Evolutionary conservation across 257 asterid species (phyloP), one percentile per base, ranked within the genome.

Genomic region (Gentiana straminea): DNA sequence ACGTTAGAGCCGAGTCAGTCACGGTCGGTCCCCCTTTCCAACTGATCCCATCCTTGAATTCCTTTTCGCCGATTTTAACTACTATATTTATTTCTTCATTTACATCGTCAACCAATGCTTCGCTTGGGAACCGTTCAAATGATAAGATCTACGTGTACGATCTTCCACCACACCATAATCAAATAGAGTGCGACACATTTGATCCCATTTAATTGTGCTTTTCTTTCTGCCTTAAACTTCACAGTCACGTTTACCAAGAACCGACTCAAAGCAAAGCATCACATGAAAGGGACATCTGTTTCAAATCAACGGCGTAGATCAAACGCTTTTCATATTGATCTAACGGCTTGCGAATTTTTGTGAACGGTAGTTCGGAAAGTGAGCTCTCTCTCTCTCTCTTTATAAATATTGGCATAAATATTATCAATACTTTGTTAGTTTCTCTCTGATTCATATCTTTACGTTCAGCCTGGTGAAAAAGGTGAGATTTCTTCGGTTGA

Each of bases 1-100:
- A 80, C 93, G 93, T 74, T 68, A 66, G 61, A 71, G 36, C 51
- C 13, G 1, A 39, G 33, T 48, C 58, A 33, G 66, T 66, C 39
- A 53, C 49, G 5, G 5, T 57, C 73, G 10, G 70, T 59, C 62
- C 65, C 79, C 51, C 64, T 49, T 59, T 49, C 49, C 45, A 3
- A 33, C 67, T 15, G 52, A n/a, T 34, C 51, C 52, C 1, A 36
- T 4, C 59, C 68, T 6, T 68, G 83, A 68, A 64, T 66, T 70
- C 74, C 74, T 63, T 62, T 55, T 75, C 77, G 38, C 68, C 70
- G 59, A 51, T 67, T 59, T 55, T 58, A 48, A 52, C 47, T 2
- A 12, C 11, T 13, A 37, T 9, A 12, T 15, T 47, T 46, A 39
- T 38, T 58, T 32, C 44, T 3, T 43, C 43, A 6, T 8, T 1